phyloP scores from a whole-genome alignment of 192 early-diverging fungal genomes.

The Jimgerdemannia lactiflua region DNA sequence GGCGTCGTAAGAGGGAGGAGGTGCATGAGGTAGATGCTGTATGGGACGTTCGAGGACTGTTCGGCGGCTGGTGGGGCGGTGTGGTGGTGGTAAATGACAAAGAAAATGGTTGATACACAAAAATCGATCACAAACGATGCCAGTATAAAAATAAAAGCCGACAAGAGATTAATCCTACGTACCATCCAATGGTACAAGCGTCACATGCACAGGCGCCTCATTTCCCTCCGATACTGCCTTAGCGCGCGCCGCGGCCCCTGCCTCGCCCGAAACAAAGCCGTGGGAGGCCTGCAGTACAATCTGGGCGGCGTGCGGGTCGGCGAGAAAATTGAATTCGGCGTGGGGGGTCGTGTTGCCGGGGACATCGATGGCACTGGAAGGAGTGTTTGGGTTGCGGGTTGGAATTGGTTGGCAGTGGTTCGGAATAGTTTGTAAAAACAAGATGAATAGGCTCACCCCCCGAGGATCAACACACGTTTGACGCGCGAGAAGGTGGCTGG shows the following conservation, averaged over 20 bases:
- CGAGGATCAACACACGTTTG: constrained; percentile 45
- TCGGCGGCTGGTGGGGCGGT: not conserved
- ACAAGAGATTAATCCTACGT: not conserved
- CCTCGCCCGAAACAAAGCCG: constrained; percentile 21
- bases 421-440: not conserved
- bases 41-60: not conserved
- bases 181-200: constrained; percentile 49
- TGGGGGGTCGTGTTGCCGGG: constrained; percentile 35
- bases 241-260: constrained; percentile 9
- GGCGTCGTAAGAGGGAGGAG: constrained; percentile 19
- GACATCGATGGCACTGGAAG: constrained; percentile 1
- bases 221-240: constrained; percentile 8
- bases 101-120: not conserved
- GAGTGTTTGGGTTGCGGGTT: not conserved
- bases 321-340: constrained; percentile 49
- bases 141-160: not conserved
- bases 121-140: constrained; percentile 4
- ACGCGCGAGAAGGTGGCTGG: constrained; percentile 39
- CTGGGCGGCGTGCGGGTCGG: constrained; percentile 42
- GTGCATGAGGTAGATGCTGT: constrained; percentile 16
- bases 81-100: constrained; percentile 10
- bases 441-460: constrained; percentile 25
- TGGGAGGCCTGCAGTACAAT: constrained; percentile 26
- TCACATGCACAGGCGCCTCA: constrained; percentile 24
- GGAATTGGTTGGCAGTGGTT: not conserved